These are phyloP conservation scores for Herpotrichia juniperi DNA, from an alignment of 2,329 filamentous ascomycete genomes.

Conservation along the genomic window DNA sequence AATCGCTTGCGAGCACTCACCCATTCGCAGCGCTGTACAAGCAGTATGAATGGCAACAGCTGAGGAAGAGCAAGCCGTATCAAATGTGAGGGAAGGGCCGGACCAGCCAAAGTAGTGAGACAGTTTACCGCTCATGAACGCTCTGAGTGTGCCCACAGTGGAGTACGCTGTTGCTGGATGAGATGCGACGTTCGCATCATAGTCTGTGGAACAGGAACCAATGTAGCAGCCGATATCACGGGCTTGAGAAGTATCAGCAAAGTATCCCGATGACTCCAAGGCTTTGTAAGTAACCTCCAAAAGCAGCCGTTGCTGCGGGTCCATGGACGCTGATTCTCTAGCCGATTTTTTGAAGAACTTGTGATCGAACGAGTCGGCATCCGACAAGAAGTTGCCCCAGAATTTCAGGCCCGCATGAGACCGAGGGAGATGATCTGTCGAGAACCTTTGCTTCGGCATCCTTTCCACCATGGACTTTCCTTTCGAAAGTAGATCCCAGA, in stretches of 20 bases:
- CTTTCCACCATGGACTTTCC: constrained; percentile 12
- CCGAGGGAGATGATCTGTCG: not conserved
- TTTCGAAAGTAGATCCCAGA: constrained; percentile 16
- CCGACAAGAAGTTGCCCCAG: constrained; percentile 11
- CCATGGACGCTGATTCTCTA: constrained; percentile 11
- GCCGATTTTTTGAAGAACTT: constrained; percentile 15
- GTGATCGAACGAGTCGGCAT: constrained; percentile 12
- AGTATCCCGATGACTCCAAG: constrained; percentile 30
- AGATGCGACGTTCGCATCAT: constrained; percentile 36
- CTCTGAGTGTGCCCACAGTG: constrained; percentile 17
- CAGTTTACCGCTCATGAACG: constrained; percentile 27
- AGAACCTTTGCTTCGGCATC: constrained; percentile 7
- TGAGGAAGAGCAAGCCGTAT: constrained; percentile 44
- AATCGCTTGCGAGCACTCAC: constrained; percentile 35
- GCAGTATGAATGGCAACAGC: constrained; percentile 29
- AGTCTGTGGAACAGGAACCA: constrained; percentile 34
- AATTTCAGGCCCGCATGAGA: not conserved
- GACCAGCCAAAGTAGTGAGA: constrained; percentile 32
- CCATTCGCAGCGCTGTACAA: constrained; percentile 29
- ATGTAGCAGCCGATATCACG: constrained; percentile 37
- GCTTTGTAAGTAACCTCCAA: constrained; percentile 44
- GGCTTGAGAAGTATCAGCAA: not conserved
- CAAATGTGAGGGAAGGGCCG: constrained; percentile 30
- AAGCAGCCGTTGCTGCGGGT: constrained; percentile 15
- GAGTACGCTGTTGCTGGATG: constrained; percentile 36